Conservation (phyloP, 2,329 filamentous ascomycete genomes). For the Coleophoma cylindrospora region DNA sequence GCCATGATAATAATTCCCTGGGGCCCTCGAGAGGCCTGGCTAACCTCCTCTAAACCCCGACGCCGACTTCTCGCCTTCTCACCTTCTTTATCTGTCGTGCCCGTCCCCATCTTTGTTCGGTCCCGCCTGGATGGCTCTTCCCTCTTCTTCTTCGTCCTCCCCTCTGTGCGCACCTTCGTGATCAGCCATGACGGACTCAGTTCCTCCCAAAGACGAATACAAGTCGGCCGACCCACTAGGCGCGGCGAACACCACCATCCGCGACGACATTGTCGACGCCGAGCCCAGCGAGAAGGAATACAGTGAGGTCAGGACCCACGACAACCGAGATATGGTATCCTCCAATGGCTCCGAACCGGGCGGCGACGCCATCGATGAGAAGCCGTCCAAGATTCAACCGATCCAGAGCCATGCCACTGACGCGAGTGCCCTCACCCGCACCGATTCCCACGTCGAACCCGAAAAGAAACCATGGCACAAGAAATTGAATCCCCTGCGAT, state of each 20-base stretch:
- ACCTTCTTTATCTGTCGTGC: too few relatives aligned
- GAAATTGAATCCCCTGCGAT: slow-evolving; percentile 55
- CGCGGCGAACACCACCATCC: slow-evolving; percentile 8
- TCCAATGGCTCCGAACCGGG: slow-evolving; percentile 12
- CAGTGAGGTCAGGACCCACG: slow-evolving; percentile 8
- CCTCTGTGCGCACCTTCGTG: not conserved
- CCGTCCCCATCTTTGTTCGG: too few relatives aligned
- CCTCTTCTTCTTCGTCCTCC: not conserved
- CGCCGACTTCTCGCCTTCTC: too few relatives aligned
- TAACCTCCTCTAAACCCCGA: too few relatives aligned
- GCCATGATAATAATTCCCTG: not conserved
- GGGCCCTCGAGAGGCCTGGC: not conserved
- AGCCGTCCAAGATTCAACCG: slow-evolving; percentile 30
- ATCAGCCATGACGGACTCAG: not conserved
- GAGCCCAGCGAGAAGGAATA: slow-evolving; percentile 21
- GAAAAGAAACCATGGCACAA: slow-evolving; percentile 58
- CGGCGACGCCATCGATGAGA: slow-evolving; percentile 10
- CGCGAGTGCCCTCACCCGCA: slow-evolving; percentile 41
- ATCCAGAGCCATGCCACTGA: slow-evolving; percentile 50
- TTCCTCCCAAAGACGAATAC: not conserved
- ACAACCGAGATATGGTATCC: slow-evolving; percentile 12
- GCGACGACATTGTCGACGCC: slow-evolving; percentile 10
- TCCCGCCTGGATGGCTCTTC: not conserved
- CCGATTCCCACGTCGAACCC: slow-evolving; percentile 24
- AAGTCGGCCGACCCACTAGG: slow-evolving; percentile 8